phyloP scores from a whole-genome alignment of 2,329 filamentous ascomycete species.

The Thermomyces lanuginosus region DNA sequence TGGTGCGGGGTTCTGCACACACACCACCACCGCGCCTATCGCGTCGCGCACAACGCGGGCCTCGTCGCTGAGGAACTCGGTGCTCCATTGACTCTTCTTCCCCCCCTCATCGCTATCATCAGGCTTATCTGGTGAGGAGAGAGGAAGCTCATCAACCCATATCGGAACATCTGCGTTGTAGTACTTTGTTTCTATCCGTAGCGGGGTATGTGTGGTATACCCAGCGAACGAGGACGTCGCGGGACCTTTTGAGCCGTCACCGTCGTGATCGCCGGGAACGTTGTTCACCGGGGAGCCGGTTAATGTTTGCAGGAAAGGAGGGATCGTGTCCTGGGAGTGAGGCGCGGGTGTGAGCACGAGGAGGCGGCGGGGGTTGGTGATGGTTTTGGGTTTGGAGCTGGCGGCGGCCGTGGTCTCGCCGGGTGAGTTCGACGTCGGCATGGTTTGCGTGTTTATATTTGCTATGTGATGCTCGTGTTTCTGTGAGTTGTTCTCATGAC shows the following conservation, averaged over 20 bases:
- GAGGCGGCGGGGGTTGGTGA: slow-evolving; percentile 26
- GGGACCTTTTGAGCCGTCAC: neutral
- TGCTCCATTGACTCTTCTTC: slow-evolving; percentile 19
- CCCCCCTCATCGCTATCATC: neutral
- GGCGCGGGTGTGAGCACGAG: slow-evolving; percentile 24
- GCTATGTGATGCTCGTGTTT: too few species aligned
- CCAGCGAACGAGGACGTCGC: slow-evolving; percentile 23
- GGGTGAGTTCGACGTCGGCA: too few species aligned
- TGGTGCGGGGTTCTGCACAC: slow-evolving; percentile 15
- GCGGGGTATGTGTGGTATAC: slow-evolving; percentile 30
- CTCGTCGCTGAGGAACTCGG: slow-evolving; percentile 25
- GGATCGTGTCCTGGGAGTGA: slow-evolving; percentile 21
- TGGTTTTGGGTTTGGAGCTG: slow-evolving; percentile 8
- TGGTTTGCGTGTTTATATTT: too few species aligned
- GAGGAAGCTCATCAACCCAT: slow-evolving; percentile 32
- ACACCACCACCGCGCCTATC: slow-evolving; percentile 27
- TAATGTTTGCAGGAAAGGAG: slow-evolving; percentile 20
- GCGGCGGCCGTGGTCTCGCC: slow-evolving; percentile 4
- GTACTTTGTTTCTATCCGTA: slow-evolving; percentile 27
- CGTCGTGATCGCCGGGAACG: slow-evolving; percentile 3
- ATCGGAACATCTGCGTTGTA: slow-evolving; percentile 29
- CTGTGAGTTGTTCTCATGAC: too few species aligned
- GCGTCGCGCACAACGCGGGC: slow-evolving; percentile 30
- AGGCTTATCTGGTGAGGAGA: slow-evolving; percentile 3
- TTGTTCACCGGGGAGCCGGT: slow-evolving; percentile 17